Percentiles rank a stretch among this genome's conserved stretches.
phyloP scores from a whole-genome alignment of 768 basidiomycete genomes.

The Boletus huronensis region DNA sequence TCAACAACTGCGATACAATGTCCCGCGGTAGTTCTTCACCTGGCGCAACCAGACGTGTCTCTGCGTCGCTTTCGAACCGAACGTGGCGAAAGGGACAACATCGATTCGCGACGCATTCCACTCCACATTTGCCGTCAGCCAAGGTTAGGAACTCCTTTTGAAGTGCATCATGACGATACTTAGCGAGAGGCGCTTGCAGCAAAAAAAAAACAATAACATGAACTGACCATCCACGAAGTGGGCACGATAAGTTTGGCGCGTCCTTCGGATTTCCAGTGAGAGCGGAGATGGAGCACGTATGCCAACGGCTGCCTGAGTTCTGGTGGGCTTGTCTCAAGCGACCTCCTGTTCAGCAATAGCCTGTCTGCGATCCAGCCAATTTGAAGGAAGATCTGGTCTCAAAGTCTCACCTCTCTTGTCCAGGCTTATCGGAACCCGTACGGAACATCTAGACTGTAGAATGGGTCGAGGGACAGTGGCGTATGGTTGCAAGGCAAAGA shows the following conservation, averaged over 20 bases:
- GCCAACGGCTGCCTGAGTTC: slow-evolving; percentile 18
- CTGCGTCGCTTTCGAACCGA: slow-evolving; percentile 11
- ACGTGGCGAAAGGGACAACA: slow-evolving; percentile 18
- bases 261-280: slow-evolving; percentile 19
- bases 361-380: slow-evolving; percentile 6
- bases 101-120: background rate
- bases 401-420: slow-evolving; percentile 8
- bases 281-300: slow-evolving; percentile 24
- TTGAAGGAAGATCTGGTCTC: background rate
- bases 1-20: slow-evolving; percentile 11
- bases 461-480: background rate
- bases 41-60: background rate
- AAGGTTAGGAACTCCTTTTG: slow-evolving; percentile 10
- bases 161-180: background rate
- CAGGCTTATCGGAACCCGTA: background rate
- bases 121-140: background rate
- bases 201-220: background rate
- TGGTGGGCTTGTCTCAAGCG: slow-evolving; percentile 13
- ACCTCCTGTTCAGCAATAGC: slow-evolving; percentile 3
- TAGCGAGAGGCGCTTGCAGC: background rate
- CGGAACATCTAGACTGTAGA: slow-evolving; percentile 4
- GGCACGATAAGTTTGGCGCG: slow-evolving; percentile 19
- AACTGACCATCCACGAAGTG: slow-evolving; percentile 26
- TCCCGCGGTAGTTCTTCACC: slow-evolving; percentile 11
- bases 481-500: background rate